Percentiles rank a stretch among this genome's conserved stretches.
phyloP scores from a whole-genome alignment of 129 eudicot genomes.

The Tagetes patula region DNA sequence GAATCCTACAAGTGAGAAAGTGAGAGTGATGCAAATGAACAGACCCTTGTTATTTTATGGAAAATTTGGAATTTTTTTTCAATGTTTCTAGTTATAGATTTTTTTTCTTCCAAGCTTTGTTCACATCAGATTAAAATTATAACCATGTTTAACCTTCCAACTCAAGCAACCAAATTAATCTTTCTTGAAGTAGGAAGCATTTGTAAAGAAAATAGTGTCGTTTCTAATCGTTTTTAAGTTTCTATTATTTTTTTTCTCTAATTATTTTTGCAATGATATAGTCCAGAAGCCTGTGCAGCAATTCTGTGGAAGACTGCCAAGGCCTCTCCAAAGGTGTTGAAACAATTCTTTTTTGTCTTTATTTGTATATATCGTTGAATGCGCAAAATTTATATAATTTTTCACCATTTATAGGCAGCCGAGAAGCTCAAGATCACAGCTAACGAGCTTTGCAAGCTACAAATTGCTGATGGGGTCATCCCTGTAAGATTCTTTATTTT shows the following conservation, averaged over 20 bases:
- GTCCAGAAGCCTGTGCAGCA: conserved; percentile 96
- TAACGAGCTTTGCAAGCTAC: conserved; percentile 59
- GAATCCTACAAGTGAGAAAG: not conserved
- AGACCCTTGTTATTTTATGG: not conserved
- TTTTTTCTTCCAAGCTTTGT: not conserved
- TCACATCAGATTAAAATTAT: too few species aligned
- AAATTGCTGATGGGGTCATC: conserved; percentile 70
- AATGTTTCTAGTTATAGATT: not conserved
- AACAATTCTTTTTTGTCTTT: not conserved
- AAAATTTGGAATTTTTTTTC: not conserved
- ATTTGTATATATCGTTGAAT: not conserved
- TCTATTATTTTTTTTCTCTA: not conserved
- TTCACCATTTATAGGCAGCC: conserved; percentile 67
- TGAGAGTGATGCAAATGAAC: conserved; percentile 17
- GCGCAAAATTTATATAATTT: conserved; percentile 20
- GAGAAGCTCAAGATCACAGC: conserved; percentile 89
- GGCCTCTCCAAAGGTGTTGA: conserved; percentile 73
- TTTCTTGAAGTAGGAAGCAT: conserved; percentile 11
- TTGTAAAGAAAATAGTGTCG: conserved; percentile 2
- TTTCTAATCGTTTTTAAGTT: not conserved
- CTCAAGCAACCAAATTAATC: not conserved
- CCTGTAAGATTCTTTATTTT: conserved; percentile 44
- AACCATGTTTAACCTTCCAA: not conserved
- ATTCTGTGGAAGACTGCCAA: conserved; percentile 85
- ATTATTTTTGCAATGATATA: conserved; percentile 32